Evolutionary conservation across 2,329 filamentous ascomycete genomes (phyloP).

Genomic region (Endocalyx cinctus): DNA sequence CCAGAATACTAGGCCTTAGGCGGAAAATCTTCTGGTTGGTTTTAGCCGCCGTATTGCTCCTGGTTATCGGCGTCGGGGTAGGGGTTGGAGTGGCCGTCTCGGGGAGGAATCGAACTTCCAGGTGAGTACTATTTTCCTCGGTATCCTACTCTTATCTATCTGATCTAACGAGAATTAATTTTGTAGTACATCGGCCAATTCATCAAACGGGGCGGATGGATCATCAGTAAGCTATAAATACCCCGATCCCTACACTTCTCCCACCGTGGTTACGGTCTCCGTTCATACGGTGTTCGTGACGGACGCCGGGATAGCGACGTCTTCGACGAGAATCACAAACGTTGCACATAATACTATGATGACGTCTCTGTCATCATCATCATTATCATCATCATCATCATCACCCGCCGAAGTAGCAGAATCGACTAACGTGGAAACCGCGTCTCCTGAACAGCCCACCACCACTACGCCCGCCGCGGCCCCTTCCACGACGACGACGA

Average conservation of each 20-base stretch:
- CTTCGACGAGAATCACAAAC: conserved; percentile 1
- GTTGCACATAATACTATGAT: not conserved
- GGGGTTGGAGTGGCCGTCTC: conserved; percentile 18
- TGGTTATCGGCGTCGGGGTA: conserved; percentile 14
- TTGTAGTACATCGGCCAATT: conserved; percentile 6
- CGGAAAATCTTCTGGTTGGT: conserved; percentile 12
- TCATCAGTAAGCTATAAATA: conserved; percentile 12
- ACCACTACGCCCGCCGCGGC: not conserved
- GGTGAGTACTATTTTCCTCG: conserved; percentile 10
- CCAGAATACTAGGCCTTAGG: conserved; percentile 10
- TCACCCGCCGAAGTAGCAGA: conserved; percentile 9
- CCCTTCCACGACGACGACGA: conserved; percentile 1
- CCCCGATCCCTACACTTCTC: conserved; percentile 1
- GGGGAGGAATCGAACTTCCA: conserved; percentile 6
- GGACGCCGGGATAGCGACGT: not conserved
- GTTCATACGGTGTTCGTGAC: conserved; percentile 5
- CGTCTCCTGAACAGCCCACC: conserved; percentile 8
- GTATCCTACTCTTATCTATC: not conserved
- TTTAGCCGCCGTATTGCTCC: conserved; percentile 12
- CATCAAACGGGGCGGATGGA: conserved; percentile 1
- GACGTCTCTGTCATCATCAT: not conserved
- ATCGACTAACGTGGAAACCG: no score
- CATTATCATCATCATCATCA: conserved; percentile 3
- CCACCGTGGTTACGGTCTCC: conserved; percentile 11
- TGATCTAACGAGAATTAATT: not conserved